A percentile compares a stretch with the other conserved stretches of the same genome.
Evolutionary conservation across 345 rosid species (phyloP).

Genomic region (Turritis glabra): DNA sequence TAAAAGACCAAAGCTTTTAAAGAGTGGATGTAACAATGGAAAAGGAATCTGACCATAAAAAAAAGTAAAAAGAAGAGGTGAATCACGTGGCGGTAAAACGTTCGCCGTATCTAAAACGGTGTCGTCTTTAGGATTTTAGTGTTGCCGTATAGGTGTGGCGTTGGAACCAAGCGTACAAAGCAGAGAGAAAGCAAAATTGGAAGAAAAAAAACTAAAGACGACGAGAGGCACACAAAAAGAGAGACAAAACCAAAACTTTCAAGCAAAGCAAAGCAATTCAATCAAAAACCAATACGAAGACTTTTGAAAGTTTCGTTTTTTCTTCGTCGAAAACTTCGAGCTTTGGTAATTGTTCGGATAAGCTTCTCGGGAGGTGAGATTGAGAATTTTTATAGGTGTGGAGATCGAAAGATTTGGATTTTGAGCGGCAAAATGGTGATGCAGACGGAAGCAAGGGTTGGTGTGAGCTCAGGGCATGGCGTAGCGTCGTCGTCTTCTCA

Average conservation of each 20-base stretch:
- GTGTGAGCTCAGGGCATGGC: constrained; percentile 65
- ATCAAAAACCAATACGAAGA: not conserved
- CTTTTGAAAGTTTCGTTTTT: not conserved
- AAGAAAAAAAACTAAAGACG: not conserved
- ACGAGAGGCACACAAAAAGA: constrained; percentile 28
- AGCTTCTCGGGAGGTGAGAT: not conserved
- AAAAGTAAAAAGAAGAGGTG: not conserved
- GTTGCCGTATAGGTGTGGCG: constrained; percentile 27
- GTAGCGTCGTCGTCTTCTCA: constrained; percentile 50
- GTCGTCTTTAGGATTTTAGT: not conserved
- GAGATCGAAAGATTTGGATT: constrained; percentile 10
- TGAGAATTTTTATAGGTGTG: not conserved
- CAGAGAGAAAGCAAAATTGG: constrained; percentile 6
- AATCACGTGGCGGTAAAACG: constrained; percentile 33
- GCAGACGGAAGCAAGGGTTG: constrained; percentile 88
- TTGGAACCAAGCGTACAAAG: constrained; percentile 37
- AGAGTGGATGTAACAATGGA: constrained; percentile 4
- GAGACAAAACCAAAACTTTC: constrained; percentile 24
- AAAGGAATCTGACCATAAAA: not conserved
- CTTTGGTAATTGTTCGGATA: not conserved
- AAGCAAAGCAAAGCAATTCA: constrained; percentile 23
- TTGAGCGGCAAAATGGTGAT: constrained; percentile 40
- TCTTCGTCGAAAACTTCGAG: not conserved
- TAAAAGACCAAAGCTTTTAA: not conserved
- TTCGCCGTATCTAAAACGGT: not conserved